These are phyloP conservation scores for Bertia moriformis DNA, from an alignment of 2,329 filamentous ascomycete species.

Conservation along the genomic window DNA sequence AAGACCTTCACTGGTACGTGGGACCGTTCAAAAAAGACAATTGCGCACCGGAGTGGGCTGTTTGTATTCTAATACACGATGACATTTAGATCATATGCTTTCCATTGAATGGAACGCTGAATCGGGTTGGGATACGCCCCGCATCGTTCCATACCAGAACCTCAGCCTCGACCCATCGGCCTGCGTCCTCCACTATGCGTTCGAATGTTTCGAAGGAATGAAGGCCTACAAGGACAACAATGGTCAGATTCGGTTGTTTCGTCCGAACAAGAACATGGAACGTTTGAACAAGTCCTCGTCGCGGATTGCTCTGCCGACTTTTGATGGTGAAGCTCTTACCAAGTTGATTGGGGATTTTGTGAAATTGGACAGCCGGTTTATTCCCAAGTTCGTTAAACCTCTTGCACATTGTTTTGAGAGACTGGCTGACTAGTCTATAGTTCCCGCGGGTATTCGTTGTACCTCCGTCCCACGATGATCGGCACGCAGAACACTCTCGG, in stretches of 20 bases:
- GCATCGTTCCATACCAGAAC: conserved; percentile 89
- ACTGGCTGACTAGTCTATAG: neutral
- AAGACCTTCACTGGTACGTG: conserved; percentile 69
- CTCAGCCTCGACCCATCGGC: conserved; percentile 90
- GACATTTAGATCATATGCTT: conserved; percentile 80
- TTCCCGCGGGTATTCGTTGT: conserved; percentile 73
- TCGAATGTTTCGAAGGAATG: conserved; percentile 97
- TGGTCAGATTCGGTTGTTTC: conserved; percentile 72
- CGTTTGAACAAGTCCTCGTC: conserved; percentile 82
- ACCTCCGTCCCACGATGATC: conserved; percentile 92
- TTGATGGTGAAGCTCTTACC: conserved; percentile 60
- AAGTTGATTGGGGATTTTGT: conserved; percentile 70
- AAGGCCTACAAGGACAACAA: conserved; percentile 89
- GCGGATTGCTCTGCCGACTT: conserved; percentile 83
- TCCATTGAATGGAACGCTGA: conserved; percentile 80
- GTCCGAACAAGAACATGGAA: conserved; percentile 91
- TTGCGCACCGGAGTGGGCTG: neutral
- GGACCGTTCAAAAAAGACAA: too few relatives aligned
- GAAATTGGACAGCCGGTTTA: conserved; percentile 75
- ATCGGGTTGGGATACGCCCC: conserved; percentile 69
- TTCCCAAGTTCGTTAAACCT: conserved; percentile 48
- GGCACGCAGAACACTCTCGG: conserved; percentile 90
- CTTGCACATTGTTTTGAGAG: too few relatives aligned
- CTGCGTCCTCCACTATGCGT: conserved; percentile 97
- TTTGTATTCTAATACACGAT: neutral